Percentiles rank a stretch among this genome's conserved stretches.
Evolutionary conservation across 805 yeast species (phyloP).

Genomic region (Jamesozyma spencerorum): DNA sequence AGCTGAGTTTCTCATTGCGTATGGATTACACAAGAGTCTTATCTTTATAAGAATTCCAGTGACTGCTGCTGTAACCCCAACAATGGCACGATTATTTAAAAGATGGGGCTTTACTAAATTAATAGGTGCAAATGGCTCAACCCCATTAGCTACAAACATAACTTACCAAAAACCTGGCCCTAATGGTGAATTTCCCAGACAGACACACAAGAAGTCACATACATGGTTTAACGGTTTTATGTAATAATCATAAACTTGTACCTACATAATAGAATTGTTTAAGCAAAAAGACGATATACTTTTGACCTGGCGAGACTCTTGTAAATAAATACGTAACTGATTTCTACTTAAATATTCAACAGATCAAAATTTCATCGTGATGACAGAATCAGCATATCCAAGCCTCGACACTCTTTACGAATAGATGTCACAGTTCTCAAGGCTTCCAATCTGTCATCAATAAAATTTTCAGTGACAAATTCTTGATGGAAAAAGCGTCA

Average conservation of each 20-base stretch:
- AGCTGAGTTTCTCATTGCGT: slow-evolving; percentile 85
- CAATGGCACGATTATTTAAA: slow-evolving; percentile 54
- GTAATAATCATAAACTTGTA: slow-evolving; percentile 12
- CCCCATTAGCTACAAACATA: slow-evolving; percentile 34
- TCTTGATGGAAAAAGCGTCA: too few species aligned
- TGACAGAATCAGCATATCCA: too few species aligned
- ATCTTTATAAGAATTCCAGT: slow-evolving; percentile 78
- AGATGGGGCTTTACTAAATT: slow-evolving; percentile 68
- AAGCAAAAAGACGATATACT: too few species aligned
- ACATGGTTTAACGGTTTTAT: slow-evolving; percentile 30
- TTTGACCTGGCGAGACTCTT: too few species aligned
- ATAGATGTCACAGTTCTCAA: too few species aligned
- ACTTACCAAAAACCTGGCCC: slow-evolving; percentile 13
- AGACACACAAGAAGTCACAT: slow-evolving; percentile 29
- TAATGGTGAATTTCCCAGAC: slow-evolving; percentile 30
- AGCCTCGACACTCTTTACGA: too few species aligned
- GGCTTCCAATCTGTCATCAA: too few species aligned
- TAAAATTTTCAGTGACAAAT: too few species aligned
- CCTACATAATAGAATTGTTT: too few species aligned
- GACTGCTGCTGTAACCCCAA: slow-evolving; percentile 87
- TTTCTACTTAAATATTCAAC: too few species aligned
- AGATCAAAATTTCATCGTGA: too few species aligned
- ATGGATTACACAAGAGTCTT: slow-evolving; percentile 84
- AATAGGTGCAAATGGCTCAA: slow-evolving; percentile 28
- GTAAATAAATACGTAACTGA: too few species aligned